Evolutionary conservation across 495 filamentous ascomycete genomes (phyloP), one percentile per base, ranked within the genome.

Genomic region (Pyrenula massariospora): DNA sequence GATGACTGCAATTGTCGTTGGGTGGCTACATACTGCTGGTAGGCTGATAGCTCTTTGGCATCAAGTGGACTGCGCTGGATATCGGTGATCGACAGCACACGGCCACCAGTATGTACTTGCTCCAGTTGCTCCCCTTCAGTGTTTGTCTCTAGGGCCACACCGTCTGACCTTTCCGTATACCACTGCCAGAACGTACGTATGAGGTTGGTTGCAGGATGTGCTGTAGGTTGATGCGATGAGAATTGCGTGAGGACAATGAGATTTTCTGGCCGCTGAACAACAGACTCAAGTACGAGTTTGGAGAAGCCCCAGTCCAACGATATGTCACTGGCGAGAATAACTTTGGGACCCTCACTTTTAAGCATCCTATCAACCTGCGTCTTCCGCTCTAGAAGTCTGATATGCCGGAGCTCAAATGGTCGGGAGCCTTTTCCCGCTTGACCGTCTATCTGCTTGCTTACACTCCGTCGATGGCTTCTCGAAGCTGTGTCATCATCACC

Each of bases 231-330:
- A 22, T 68, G 70, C 2, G 76, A 71, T 57, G 73, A 77, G 55
- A 69, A 73, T 62, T 97, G 89, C 0, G 93, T 95, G 23, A 98
- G 74, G 54, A 97, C 78, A 24, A 97, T 77, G 48, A 96, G 70
- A 63, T 95, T 98, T 25, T 81, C 79, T 1, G 82, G 72, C 59
- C 94, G 87, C 52, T 77, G 73, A 0, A 88, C 88, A 54, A 99
- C 77, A 22, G 71, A 71, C 49, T 78, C 78, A n/a, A 97, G 68
- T 3, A 91, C 80, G n/a, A 91, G 84, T 64, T 85, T 88, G 1
- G 94, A 93, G 63, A 96, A 95, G 0, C 93, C 93, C 93, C 94
- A 98, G 55, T 93, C 89, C 24, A 98, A 65, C 24, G 89, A 92
- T 0, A 84, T 77, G 66, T 96, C 91, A 52, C 88, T 95, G 5